phyloP scores from a whole-genome alignment of 495 filamentous ascomycete species.

The Xylaria sp. region DNA sequence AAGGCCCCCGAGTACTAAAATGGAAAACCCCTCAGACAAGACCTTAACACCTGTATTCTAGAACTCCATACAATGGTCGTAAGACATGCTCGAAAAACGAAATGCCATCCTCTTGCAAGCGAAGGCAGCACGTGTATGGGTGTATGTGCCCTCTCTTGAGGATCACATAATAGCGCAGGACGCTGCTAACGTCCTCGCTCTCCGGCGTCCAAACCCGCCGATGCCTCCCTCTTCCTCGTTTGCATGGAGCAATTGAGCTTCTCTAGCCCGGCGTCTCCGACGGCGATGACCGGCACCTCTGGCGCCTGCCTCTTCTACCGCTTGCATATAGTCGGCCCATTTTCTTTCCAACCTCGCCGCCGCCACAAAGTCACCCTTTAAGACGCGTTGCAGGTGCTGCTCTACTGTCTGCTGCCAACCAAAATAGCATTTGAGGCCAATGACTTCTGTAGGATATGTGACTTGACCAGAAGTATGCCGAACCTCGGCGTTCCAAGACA shows the following conservation, averaged over 20 bases:
- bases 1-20: neutral
- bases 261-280: constrained; percentile 74
- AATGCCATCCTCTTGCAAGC: neutral
- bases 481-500: constrained; percentile 81
- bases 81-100: neutral
- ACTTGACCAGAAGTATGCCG: constrained; percentile 46
- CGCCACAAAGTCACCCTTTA: constrained; percentile 72
- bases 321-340: constrained; percentile 96
- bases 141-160: neutral
- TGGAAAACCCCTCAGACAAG: neutral
- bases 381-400: constrained; percentile 84
- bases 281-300: constrained; percentile 65
- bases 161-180: constrained; percentile 63
- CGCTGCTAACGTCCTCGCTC: constrained; percentile 61
- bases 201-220: constrained; percentile 47
- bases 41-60: neutral
- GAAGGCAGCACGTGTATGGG: neutral
- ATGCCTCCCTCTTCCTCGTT: constrained; percentile 75
- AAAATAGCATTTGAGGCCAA: constrained; percentile 91
- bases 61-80: constrained; percentile 22
- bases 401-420: constrained; percentile 94
- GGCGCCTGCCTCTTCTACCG: constrained; percentile 80
- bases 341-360: constrained; percentile 81
- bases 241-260: constrained; percentile 75
- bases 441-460: constrained; percentile 72